These are phyloP conservation scores for Penicillium sp. DNA, from an alignment of 2,329 filamentous ascomycete species.

Conservation along the genomic window DNA sequence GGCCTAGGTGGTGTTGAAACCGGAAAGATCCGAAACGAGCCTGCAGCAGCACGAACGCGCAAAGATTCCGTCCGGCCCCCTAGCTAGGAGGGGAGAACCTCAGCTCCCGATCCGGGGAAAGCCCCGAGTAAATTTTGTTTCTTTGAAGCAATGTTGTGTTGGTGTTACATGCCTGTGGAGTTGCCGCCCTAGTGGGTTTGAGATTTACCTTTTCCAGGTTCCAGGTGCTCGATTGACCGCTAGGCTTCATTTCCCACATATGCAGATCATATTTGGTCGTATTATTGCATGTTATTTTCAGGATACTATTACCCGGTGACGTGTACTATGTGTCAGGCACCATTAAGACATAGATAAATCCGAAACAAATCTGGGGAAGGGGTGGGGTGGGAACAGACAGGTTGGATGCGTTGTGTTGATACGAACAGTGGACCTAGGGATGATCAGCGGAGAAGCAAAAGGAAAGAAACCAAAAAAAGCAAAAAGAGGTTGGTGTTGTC, in stretches of 20 bases:
- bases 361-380: slow-evolving; percentile 13
- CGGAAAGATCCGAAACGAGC: slow-evolving; percentile 16
- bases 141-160: slow-evolving; percentile 1
- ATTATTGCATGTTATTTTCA: too few relatives aligned
- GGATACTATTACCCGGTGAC: background rate
- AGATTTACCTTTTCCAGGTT: background rate
- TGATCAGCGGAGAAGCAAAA: slow-evolving; percentile 1
- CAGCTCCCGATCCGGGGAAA: background rate
- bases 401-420: background rate
- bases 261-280: slow-evolving; percentile 7
- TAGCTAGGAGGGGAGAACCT: background rate
- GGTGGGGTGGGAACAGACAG: slow-evolving; percentile 4
- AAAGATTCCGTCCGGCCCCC: slow-evolving; percentile 10
- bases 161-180: background rate
- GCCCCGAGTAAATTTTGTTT: background rate
- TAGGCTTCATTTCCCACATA: slow-evolving; percentile 10
- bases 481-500: slow-evolving; percentile 6
- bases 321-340: background rate
- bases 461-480: background rate
- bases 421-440: background rate
- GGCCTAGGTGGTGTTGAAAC: slow-evolving; percentile 23
- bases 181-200: background rate
- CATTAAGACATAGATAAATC: background rate
- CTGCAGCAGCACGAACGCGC: slow-evolving; percentile 23
- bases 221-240: slow-evolving; percentile 1